phyloP scores from a whole-genome alignment of 176 grass and related monocot genomes.

The Eleusine coracana region DNA sequence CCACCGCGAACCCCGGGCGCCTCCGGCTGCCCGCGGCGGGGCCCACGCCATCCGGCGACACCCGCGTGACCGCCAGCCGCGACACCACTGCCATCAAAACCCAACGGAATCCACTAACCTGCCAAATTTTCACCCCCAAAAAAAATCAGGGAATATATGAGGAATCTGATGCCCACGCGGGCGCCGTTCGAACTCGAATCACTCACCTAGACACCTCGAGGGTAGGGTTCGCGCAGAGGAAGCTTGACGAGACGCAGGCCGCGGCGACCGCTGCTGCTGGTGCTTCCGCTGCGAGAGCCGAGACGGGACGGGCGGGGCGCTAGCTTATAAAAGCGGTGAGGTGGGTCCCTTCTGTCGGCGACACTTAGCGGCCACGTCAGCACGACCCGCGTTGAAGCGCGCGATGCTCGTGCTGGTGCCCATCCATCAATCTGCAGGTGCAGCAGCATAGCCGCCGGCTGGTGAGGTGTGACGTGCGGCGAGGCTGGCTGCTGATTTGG shows the following conservation, averaged over 20 bases:
- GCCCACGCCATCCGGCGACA: not conserved
- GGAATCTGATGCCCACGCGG: not conserved
- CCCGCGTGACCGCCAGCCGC: constrained; percentile 49
- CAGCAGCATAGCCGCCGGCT: not conserved
- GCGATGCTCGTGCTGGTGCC: constrained; percentile 6
- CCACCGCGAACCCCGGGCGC: not conserved
- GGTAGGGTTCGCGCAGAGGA: not conserved
- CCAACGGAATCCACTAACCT: not conserved
- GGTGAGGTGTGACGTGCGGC: not conserved
- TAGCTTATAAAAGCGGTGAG: constrained; percentile 39
- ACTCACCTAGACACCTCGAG: not conserved
- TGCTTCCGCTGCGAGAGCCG: not conserved
- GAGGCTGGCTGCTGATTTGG: constrained; percentile 18
- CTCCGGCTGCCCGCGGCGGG: not conserved
- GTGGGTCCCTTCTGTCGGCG: constrained; percentile 20
- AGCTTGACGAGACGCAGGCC: not conserved
- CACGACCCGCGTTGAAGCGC: constrained; percentile 30
- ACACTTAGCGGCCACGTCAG: not conserved
- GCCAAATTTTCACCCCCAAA: not conserved
- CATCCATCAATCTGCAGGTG: constrained; percentile 19
- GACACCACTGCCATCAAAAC: constrained; percentile 53
- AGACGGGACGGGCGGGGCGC: not conserved
- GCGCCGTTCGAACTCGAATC: not conserved
- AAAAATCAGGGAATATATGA: not conserved
- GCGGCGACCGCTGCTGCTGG: not conserved